phyloP scores from a whole-genome alignment of 2,329 filamentous ascomycete species.

The Zymoseptoria passerinii region DNA sequence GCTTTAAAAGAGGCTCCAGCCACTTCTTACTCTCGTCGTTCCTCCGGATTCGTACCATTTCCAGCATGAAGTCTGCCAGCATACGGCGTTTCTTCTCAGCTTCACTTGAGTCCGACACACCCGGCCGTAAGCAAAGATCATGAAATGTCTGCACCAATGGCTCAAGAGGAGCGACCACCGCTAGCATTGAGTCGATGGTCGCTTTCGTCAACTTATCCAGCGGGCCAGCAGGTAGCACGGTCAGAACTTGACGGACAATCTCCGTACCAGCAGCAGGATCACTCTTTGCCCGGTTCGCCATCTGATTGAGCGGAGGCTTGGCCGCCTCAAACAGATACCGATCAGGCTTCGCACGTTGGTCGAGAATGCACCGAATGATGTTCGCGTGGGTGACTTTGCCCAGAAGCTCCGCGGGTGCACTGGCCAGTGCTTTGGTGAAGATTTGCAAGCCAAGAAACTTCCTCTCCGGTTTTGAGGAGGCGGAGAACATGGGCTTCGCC shows the following conservation, averaged over 20 bases:
- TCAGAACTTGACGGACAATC: conserved; percentile 60
- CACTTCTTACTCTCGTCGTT: conserved; percentile 23
- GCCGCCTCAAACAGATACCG: conserved; percentile 74
- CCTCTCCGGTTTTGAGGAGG: conserved; percentile 72
- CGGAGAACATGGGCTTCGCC: conserved; percentile 78
- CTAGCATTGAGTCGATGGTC: conserved; percentile 67
- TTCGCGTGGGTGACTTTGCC: conserved; percentile 70
- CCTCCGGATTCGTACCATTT: conserved; percentile 36
- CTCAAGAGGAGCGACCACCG: conserved; percentile 47
- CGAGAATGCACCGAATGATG: conserved; percentile 70
- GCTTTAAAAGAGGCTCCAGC: conserved; percentile 16
- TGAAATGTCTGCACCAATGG: conserved; percentile 46
- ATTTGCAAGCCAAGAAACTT: conserved; percentile 90
- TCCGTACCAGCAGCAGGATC: conserved; percentile 52
- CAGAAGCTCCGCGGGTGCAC: conserved; percentile 43
- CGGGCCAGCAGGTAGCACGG: conserved; percentile 58
- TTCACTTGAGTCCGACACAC: conserved; percentile 35
- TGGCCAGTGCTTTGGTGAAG: conserved; percentile 64
- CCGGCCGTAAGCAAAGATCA: conserved; percentile 39
- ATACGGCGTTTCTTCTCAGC: conserved; percentile 44
- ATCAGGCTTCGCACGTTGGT: conserved; percentile 70
- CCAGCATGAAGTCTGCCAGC: conserved; percentile 47
- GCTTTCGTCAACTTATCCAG: conserved; percentile 82
- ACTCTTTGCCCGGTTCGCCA: conserved; percentile 57
- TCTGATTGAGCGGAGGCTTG: conserved; percentile 61